Conservation (phyloP, 2,329 filamentous ascomycete species). For the Pleomassaria siparia region DNA sequence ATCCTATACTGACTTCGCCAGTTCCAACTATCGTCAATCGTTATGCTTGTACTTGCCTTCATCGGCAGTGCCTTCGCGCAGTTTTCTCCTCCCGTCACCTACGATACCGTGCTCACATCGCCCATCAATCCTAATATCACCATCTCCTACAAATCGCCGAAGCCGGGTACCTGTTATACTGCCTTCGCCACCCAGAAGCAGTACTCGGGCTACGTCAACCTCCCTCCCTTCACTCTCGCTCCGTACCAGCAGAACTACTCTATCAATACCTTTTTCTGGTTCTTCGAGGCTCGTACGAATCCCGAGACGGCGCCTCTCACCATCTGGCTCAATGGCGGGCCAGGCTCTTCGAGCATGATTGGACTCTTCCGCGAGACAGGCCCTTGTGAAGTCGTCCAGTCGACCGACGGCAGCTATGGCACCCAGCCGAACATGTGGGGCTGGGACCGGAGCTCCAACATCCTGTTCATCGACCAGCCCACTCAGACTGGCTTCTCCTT, state of each 20-base stretch:
- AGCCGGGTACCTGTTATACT: slow-evolving; percentile 64
- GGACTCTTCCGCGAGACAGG: slow-evolving; percentile 65
- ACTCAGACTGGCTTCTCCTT: slow-evolving; percentile 71
- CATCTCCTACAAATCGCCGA: slow-evolving; percentile 66
- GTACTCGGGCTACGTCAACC: slow-evolving; percentile 68
- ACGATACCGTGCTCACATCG: slow-evolving; percentile 59
- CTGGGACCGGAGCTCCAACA: slow-evolving; percentile 64
- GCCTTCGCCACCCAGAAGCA: slow-evolving; percentile 67
- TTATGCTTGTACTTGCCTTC: slow-evolving; percentile 16
- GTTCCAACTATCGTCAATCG: slow-evolving; percentile 42
- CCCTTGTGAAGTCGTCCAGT: slow-evolving; percentile 46
- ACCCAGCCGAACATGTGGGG: slow-evolving; percentile 64
- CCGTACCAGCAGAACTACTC: slow-evolving; percentile 56
- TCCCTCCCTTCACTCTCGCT: slow-evolving; percentile 55
- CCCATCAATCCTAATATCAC: slow-evolving; percentile 65
- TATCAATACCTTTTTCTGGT: slow-evolving; percentile 68
- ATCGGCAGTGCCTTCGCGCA: slow-evolving; percentile 34
- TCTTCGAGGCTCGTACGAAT: slow-evolving; percentile 59
- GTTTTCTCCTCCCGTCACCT: slow-evolving; percentile 42
- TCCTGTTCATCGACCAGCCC: slow-evolving; percentile 64
- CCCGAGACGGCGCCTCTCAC: slow-evolving; percentile 56
- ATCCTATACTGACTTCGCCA: slow-evolving; percentile 35
- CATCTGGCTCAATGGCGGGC: slow-evolving; percentile 67
- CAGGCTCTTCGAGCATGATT: slow-evolving; percentile 60
- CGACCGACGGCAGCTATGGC: slow-evolving; percentile 50